phyloP scores from a whole-genome alignment of 2,329 filamentous ascomycete species.

The Monosporascus sp. region DNA sequence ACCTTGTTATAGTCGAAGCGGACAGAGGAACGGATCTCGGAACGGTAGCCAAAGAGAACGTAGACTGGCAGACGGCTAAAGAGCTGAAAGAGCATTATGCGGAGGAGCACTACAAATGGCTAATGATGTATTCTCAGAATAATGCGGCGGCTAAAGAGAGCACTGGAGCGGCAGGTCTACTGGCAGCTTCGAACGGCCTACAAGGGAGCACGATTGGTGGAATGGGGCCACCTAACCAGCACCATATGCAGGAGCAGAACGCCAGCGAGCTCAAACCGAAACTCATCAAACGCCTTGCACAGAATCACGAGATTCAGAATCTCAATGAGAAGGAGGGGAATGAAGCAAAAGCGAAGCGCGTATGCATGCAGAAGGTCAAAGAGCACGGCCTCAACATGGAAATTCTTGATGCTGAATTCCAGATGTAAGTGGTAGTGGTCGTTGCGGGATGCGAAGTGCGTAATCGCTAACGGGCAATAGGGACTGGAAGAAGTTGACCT shows the following conservation, averaged over 20 bases:
- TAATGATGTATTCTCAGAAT: slow-evolving; percentile 96
- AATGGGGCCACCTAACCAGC: slow-evolving; percentile 69
- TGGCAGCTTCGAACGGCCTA: slow-evolving; percentile 57
- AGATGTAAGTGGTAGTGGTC: slow-evolving; percentile 63
- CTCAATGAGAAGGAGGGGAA: slow-evolving; percentile 95
- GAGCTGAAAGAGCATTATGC: slow-evolving; percentile 86
- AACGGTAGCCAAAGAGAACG: slow-evolving; percentile 81
- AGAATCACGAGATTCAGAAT: slow-evolving; percentile 81
- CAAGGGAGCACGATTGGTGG: slow-evolving; percentile 69
- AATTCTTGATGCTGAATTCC: slow-evolving; percentile 96
- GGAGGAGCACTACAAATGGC: slow-evolving; percentile 95
- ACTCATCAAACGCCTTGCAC: slow-evolving; percentile 91
- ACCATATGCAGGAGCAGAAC: slow-evolving; percentile 66
- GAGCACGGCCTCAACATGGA: slow-evolving; percentile 97
- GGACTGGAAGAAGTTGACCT: slow-evolving; percentile 98
- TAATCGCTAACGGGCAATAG: slow-evolving; percentile 41
- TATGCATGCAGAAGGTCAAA: slow-evolving; percentile 93
- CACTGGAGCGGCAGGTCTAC: slow-evolving; percentile 50
- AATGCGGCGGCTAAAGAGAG: slow-evolving; percentile 58
- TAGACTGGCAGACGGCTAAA: slow-evolving; percentile 82
- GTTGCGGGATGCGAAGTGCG: background rate
- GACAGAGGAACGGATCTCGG: slow-evolving; percentile 94
- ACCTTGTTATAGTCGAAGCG: slow-evolving; percentile 94
- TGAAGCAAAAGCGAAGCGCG: slow-evolving; percentile 93
- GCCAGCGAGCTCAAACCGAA: slow-evolving; percentile 84